A percentile compares a stretch with the other conserved stretches of the same genome.
Evolutionary conservation across 208 protist species (phyloP).

Genomic region (Trypanosoma scelopori): DNA sequence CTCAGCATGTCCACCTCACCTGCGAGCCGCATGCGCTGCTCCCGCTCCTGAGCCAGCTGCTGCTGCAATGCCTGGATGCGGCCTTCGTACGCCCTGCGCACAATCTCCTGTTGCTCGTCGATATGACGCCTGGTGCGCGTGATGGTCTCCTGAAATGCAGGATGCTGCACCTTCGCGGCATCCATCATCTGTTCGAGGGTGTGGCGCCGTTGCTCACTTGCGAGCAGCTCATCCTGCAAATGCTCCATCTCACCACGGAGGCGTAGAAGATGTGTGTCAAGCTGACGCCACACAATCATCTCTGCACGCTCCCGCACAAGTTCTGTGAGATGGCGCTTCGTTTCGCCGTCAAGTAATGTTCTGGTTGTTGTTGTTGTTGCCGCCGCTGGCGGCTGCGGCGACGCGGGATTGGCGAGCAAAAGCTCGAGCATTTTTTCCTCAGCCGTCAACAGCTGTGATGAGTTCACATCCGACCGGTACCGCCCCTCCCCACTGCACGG

Average conservation of each 20-base stretch:
- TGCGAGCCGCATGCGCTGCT: slow-evolving; percentile 37
- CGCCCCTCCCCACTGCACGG: slow-evolving; percentile 2
- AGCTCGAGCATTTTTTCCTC: slow-evolving; percentile 76
- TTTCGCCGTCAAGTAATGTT: slow-evolving; percentile 6
- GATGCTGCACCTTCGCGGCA: slow-evolving; percentile 2
- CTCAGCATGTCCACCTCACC: slow-evolving; percentile 55
- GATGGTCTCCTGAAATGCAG: slow-evolving; percentile 7
- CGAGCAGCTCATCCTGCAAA: slow-evolving; percentile 17
- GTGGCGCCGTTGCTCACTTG: slow-evolving; percentile 17
- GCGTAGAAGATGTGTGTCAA: slow-evolving; percentile 12
- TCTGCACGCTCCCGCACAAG: slow-evolving; percentile 31
- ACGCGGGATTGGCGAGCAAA: slow-evolving; percentile 24
- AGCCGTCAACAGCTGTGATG: slow-evolving; percentile 33
- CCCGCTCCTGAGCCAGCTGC: slow-evolving; percentile 36
- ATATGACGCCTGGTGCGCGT: slow-evolving; percentile 26
- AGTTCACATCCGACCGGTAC: slow-evolving; percentile 50
- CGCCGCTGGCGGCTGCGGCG: background rate
- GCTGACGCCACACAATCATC: slow-evolving; percentile 21
- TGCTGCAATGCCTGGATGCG: slow-evolving; percentile 33
- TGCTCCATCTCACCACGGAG: slow-evolving; percentile 17
- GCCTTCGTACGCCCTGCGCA: slow-evolving; percentile 32
- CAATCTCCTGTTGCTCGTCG: slow-evolving; percentile 33
- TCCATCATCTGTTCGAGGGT: slow-evolving; percentile 23
- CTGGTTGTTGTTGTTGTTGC: background rate
- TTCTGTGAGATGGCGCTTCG: slow-evolving; percentile 18